Evolutionary conservation across 805 yeast species (phyloP), one percentile per base, ranked within the genome.

Genomic region (Candida sithepensis): DNA sequence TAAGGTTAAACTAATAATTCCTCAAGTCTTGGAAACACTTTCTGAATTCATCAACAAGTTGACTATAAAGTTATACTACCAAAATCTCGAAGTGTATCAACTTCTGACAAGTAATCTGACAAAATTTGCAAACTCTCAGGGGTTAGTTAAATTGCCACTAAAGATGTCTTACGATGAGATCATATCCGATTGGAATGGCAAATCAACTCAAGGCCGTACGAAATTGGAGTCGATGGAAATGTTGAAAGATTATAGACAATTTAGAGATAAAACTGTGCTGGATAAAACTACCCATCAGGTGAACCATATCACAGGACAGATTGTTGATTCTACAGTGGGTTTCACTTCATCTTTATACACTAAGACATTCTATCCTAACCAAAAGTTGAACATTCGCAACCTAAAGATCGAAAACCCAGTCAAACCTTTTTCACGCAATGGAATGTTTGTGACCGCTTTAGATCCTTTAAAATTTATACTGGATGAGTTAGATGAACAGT

Each of bases 1-100:
- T 19, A 74, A 73, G 45, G 58, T 70, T n/a, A 68, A 66, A 42
- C 40, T 69, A 3, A 55, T 73, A 3, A 59, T 77, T 6, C 84
- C 84, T 1, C 78, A 76, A 52, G 67, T 71, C 3, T 57, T 75
- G 41, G 61, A 66, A 3, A 67, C 71, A 16, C 54, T 78, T 40
- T 77, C 78, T 32, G 84, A 79, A 53, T 78, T 77, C 49, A 59
- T 78, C 10, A 75, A 70, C 41, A 65, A 66, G 44, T 48, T 78
- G 13, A 61, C 75, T 1, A 61, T 69, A 42, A 65, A 71, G 51
- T 45, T 71, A 1, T 57, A 75, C 36, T 69, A 64, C 51, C 67
- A 71, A 32, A 72, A 77, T 42, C 32, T 58, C 20, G 73, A 70
- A 16, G 61, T 71, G 2, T 64, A 59, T 46, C 53, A 63, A 23